Evolutionary conservation across 2,329 filamentous ascomycete species (phyloP).

Genomic region (Venturia effusa): DNA sequence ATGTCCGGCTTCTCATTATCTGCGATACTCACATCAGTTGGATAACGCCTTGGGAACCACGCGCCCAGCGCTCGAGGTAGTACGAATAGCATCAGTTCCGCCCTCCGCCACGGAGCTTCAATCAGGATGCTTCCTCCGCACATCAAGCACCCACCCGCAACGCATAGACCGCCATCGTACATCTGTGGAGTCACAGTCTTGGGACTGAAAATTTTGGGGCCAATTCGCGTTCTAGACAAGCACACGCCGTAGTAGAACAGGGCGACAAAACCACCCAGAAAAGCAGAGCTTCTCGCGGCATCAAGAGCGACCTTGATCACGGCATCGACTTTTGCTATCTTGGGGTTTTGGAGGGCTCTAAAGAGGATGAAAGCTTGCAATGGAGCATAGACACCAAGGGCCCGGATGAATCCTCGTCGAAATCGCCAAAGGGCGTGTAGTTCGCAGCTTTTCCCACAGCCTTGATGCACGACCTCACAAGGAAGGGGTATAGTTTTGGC

Average conservation of each 20-base stretch:
- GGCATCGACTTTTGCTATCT: conserved; percentile 16
- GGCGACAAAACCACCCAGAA: conserved; percentile 65
- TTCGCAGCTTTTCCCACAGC: conserved; percentile 62
- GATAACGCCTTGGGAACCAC: conserved; percentile 60
- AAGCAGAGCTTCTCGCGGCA: conserved; percentile 60
- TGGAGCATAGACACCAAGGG: conserved; percentile 66
- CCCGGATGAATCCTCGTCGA: conserved; percentile 57
- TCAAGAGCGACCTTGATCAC: conserved; percentile 44
- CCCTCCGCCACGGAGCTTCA: conserved; percentile 53
- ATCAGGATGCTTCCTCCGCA: conserved; percentile 77
- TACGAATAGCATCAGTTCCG: conserved; percentile 72
- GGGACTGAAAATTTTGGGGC: conserved; percentile 54
- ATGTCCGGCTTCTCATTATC: background rate
- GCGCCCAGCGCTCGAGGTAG: conserved; percentile 67
- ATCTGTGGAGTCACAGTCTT: conserved; percentile 42
- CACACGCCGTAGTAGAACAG: conserved; percentile 83
- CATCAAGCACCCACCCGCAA: conserved; percentile 59
- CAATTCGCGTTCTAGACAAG: conserved; percentile 60
- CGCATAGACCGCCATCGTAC: conserved; percentile 55
- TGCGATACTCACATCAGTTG: conserved; percentile 25
- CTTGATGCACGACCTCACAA: conserved; percentile 78
- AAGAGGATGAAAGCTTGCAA: conserved; percentile 58
- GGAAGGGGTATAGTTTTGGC: conserved; percentile 59
- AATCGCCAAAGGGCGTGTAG: conserved; percentile 61
- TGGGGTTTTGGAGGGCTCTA: conserved; percentile 19